phyloP scores from a whole-genome alignment of 2,329 filamentous ascomycete genomes.

The Talaromyces sp. region DNA sequence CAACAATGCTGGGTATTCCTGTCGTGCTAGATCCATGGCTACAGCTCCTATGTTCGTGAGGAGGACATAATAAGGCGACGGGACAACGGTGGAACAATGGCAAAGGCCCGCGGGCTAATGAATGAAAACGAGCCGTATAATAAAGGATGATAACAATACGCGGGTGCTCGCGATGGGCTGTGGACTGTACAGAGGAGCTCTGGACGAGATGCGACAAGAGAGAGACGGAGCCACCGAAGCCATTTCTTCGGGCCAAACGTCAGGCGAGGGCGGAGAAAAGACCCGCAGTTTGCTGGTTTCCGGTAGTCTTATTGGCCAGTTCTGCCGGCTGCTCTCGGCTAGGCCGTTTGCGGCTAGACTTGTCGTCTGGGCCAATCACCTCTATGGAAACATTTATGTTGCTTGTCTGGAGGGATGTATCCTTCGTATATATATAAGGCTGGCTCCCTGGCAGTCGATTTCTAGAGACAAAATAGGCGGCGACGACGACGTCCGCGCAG shows the following conservation, averaged over 20 bases:
- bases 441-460: background rate
- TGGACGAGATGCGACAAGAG: background rate
- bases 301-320: background rate
- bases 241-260: background rate
- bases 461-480: background rate
- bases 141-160: background rate
- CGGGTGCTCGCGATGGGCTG: background rate
- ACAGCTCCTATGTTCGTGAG: constrained; percentile 20
- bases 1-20: constrained; percentile 92
- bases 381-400: background rate
- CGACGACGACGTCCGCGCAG: background rate
- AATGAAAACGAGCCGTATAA: background rate
- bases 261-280: background rate
- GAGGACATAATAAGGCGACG: constrained; percentile 27
- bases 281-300: background rate
- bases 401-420: background rate
- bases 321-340: background rate
- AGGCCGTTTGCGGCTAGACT: background rate
- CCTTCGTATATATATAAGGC: background rate
- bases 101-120: constrained; percentile 3
- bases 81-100: constrained; percentile 11
- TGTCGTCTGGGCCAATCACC: background rate
- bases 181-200: background rate
- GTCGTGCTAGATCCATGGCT: constrained; percentile 70
- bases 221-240: background rate